phyloP scores from a whole-genome alignment of 495 filamentous ascomycete species.

The Neurospora sp. region DNA sequence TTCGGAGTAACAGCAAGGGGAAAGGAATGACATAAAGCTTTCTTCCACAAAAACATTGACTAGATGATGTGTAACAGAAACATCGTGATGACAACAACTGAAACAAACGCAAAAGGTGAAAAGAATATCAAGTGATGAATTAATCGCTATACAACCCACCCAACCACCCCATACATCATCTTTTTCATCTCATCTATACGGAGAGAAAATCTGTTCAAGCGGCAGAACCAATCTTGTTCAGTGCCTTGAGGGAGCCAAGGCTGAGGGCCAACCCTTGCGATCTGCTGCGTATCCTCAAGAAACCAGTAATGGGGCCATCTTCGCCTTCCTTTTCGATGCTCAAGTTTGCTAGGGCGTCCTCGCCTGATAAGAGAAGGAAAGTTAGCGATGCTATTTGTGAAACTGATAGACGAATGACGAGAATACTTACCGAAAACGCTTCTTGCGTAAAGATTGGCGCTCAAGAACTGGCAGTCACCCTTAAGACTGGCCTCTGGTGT shows the following conservation, averaged over 20 bases:
- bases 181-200: neutral
- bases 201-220: constrained; percentile 19
- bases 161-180: neutral
- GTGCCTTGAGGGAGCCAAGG: constrained; percentile 86
- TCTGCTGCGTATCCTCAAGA: constrained; percentile 94
- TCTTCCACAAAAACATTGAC: no score
- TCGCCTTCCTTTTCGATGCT: constrained; percentile 98
- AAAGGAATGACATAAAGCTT: no score
- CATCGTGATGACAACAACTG: neutral
- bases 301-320: constrained; percentile 93
- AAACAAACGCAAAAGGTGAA: neutral
- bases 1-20: no score
- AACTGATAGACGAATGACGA: no score
- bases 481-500: constrained; percentile 94
- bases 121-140: neutral
- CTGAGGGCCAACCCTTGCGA: constrained; percentile 93
- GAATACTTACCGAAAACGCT: constrained; percentile 99
- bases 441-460: constrained; percentile 92
- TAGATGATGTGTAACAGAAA: no score
- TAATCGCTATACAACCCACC: neutral
- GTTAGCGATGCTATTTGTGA: no score
- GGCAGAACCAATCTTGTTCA: constrained; percentile 64
- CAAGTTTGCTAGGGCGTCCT: constrained; percentile 96
- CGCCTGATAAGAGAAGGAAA: constrained; percentile 46
- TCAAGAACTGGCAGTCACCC: constrained; percentile 96